Conservation (phyloP, 768 basidiomycete genomes). For the Arthromyces matolae region DNA sequence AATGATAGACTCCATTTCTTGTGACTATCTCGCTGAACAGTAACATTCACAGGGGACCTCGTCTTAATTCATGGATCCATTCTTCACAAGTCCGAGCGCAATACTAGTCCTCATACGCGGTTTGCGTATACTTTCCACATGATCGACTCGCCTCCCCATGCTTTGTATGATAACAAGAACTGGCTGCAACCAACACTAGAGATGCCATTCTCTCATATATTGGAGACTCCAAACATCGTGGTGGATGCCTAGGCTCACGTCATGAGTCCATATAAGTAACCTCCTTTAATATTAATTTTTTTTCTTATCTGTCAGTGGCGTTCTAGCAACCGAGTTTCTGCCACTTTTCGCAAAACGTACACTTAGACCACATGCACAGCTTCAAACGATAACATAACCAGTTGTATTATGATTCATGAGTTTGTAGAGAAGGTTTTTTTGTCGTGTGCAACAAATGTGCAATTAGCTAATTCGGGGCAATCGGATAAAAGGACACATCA, state of each 20-base stretch:
- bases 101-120: constrained; percentile 74
- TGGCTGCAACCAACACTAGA: constrained; percentile 88
- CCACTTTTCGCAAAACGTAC: not conserved
- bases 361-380: too few species aligned
- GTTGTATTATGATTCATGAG: too few species aligned
- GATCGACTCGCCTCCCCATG: constrained; percentile 74
- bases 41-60: constrained; percentile 65
- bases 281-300: too few species aligned
- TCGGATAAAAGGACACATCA: too few species aligned
- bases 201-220: constrained; percentile 75
- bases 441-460: too few species aligned
- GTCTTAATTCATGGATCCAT: constrained; percentile 94
- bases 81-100: constrained; percentile 88
- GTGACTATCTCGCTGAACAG: not conserved
- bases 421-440: too few species aligned
- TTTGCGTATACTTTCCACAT: constrained; percentile 97
- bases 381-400: too few species aligned
- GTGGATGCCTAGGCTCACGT: not conserved
- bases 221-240: constrained; percentile 25
- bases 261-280: too few species aligned
- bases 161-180: constrained; percentile 84
- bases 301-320: not conserved
- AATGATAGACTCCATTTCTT: constrained; percentile 3
- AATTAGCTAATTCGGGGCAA: too few species aligned
- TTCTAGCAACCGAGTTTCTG: not conserved